Percentiles rank a stretch among this genome's conserved stretches.
Evolutionary conservation across 2,329 filamentous ascomycete species (phyloP).

Genomic region (Aspergillus brasiliensis): DNA sequence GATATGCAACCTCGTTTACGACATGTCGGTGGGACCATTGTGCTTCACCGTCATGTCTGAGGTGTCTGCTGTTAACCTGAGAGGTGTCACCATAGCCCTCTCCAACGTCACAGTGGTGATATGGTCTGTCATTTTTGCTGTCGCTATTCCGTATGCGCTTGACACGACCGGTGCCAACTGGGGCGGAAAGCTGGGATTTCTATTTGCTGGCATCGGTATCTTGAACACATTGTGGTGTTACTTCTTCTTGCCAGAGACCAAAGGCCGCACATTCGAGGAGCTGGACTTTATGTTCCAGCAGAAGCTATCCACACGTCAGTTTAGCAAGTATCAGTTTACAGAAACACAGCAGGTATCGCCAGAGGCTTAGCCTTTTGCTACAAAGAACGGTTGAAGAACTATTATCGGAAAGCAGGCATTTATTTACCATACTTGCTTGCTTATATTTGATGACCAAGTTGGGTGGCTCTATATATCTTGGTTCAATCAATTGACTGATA

Average conservation of each 20-base stretch:
- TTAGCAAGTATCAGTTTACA: neutral
- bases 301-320: neutral
- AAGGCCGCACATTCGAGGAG: slow-evolving; percentile 15
- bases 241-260: slow-evolving; percentile 14
- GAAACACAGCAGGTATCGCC: neutral
- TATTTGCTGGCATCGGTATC: slow-evolving; percentile 6
- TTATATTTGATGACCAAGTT: accelerated
- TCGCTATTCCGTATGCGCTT: slow-evolving; percentile 37
- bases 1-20: slow-evolving; percentile 22
- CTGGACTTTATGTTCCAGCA: slow-evolving; percentile 15
- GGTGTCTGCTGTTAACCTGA: slow-evolving; percentile 54
- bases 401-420: no score
- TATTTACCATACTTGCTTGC: no score
- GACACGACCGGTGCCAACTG: slow-evolving; percentile 26
- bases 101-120: slow-evolving; percentile 23
- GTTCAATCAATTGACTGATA: no score
- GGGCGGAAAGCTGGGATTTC: slow-evolving; percentile 15
- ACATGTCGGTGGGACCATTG: slow-evolving; percentile 55
- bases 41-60: slow-evolving; percentile 56
- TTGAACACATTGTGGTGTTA: slow-evolving; percentile 8
- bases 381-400: no score
- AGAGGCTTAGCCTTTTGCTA: neutral
- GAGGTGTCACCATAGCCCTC: slow-evolving; percentile 51
- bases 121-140: slow-evolving; percentile 31
- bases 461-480: no score